These are phyloP conservation scores for Capsicum chinense DNA, from an alignment of 257 asterid genomes.

Conservation along the genomic window DNA sequence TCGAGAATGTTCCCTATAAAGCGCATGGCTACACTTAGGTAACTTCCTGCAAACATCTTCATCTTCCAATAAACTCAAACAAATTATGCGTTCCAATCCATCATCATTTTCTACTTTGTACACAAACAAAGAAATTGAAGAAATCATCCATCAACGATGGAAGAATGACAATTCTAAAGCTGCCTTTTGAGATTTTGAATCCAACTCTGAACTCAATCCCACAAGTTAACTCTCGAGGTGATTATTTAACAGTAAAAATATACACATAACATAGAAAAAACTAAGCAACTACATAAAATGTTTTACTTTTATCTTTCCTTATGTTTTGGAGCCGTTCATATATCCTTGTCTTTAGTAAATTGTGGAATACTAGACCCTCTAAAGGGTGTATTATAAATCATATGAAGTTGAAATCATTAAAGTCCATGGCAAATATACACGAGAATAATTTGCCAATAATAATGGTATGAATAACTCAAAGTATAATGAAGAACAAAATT, in stretches of 20 bases:
- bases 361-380: too few relatives aligned
- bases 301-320: too few relatives aligned
- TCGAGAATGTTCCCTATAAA: slow-evolving; percentile 46
- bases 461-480: neutral
- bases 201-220: neutral
- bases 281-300: too few relatives aligned
- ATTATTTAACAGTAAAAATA: neutral
- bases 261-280: neutral
- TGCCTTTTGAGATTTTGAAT: too few relatives aligned
- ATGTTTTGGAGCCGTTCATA: too few relatives aligned
- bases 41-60: slow-evolving; percentile 52
- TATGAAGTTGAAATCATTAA: neutral
- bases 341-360: too few relatives aligned
- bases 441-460: neutral
- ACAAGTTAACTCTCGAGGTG: neutral
- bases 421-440: neutral
- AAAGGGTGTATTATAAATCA: too few relatives aligned
- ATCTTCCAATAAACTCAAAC: slow-evolving; percentile 55
- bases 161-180: neutral
- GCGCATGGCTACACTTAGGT: slow-evolving; percentile 52
- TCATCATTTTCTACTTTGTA: neutral
- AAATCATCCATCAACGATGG: neutral
- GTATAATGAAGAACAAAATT: neutral
- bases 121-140: neutral
- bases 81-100: slow-evolving; percentile 54